These are phyloP conservation scores for Coemansia guatemalensis DNA, from an alignment of 192 early-diverging fungal species.

Conservation along the genomic window DNA sequence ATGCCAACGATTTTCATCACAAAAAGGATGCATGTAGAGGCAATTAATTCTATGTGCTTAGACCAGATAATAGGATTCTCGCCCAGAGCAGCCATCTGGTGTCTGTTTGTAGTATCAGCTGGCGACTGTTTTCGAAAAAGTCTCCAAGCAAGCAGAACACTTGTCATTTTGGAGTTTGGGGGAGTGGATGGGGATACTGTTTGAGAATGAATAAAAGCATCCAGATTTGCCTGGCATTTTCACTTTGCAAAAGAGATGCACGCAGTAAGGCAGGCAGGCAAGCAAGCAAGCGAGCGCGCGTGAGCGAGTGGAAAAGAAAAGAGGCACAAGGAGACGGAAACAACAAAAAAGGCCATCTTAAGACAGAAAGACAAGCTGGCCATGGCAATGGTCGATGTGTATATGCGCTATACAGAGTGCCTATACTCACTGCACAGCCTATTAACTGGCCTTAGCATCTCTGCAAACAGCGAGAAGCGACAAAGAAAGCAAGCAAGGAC, in stretches of 20 bases:
- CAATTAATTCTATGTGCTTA: neutral
- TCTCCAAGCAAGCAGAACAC: neutral
- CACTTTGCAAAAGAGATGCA: neutral
- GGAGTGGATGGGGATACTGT: neutral
- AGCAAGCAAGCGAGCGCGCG: neutral
- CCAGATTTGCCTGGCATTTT: neutral
- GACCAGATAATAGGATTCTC: neutral
- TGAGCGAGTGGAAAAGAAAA: neutral
- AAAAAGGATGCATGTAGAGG: neutral
- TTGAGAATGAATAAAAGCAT: neutral
- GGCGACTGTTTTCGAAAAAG: neutral
- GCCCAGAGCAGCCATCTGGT: neutral
- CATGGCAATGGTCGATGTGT: neutral
- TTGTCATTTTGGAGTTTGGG: neutral
- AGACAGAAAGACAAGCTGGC: neutral
- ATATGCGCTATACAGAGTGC: neutral
- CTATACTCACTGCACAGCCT: neutral
- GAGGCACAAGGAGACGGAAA: neutral
- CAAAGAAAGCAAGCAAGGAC: neutral
- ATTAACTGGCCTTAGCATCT: neutral
- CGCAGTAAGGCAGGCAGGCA: neutral
- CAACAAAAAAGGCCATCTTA: neutral
- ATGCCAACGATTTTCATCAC: neutral
- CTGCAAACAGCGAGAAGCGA: neutral
- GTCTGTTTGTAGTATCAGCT: neutral